Evolutionary conservation across 2,329 filamentous ascomycete genomes (phyloP).

Genomic region (Apiospora marii): DNA sequence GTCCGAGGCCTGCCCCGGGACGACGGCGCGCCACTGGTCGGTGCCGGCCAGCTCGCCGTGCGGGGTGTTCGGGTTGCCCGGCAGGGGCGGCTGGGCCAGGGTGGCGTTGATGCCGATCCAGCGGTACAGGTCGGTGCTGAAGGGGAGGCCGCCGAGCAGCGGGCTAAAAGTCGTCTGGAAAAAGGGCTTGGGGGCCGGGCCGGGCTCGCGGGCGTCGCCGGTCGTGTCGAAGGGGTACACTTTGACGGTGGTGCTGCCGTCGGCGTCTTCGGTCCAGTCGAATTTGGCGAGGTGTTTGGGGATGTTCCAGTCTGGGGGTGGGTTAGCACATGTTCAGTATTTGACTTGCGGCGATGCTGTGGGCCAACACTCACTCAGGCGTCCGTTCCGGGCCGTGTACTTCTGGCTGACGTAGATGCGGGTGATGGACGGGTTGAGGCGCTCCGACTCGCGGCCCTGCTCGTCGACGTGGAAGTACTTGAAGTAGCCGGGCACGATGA

Average conservation of each 20-base stretch:
- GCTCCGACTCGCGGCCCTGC: slow-evolving; percentile 10
- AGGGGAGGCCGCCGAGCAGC: slow-evolving; percentile 32
- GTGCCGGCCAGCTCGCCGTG: slow-evolving; percentile 36
- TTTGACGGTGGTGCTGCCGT: slow-evolving; percentile 33
- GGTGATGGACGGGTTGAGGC: slow-evolving; percentile 39
- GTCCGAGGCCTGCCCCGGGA: slow-evolving; percentile 27
- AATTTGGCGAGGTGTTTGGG: slow-evolving; percentile 45
- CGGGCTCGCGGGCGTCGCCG: slow-evolving; percentile 22
- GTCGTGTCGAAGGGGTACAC: slow-evolving; percentile 34
- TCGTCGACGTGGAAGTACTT: slow-evolving; percentile 27
- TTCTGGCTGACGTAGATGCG: slow-evolving; percentile 45
- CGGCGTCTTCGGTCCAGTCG: slow-evolving; percentile 34
- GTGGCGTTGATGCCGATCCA: slow-evolving; percentile 36
- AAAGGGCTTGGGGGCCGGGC: slow-evolving; percentile 32
- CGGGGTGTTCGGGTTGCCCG: slow-evolving; percentile 28
- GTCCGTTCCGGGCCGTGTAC: slow-evolving; percentile 43
- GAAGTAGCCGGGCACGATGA: slow-evolving; percentile 41
- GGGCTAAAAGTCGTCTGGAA: slow-evolving; percentile 37
- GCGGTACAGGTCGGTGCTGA: slow-evolving; percentile 30
- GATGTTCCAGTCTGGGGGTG: slow-evolving; percentile 41
- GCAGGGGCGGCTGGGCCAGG: slow-evolving; percentile 40
- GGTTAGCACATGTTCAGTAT: background rate
- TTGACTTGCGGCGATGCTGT: too few species aligned
- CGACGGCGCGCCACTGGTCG: slow-evolving; percentile 33
- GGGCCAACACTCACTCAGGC: slow-evolving; percentile 28